Evolutionary conservation across 73 alveolate genomes (phyloP), one percentile per base, ranked within the genome.

Genomic region (Breviolum minutum): DNA sequence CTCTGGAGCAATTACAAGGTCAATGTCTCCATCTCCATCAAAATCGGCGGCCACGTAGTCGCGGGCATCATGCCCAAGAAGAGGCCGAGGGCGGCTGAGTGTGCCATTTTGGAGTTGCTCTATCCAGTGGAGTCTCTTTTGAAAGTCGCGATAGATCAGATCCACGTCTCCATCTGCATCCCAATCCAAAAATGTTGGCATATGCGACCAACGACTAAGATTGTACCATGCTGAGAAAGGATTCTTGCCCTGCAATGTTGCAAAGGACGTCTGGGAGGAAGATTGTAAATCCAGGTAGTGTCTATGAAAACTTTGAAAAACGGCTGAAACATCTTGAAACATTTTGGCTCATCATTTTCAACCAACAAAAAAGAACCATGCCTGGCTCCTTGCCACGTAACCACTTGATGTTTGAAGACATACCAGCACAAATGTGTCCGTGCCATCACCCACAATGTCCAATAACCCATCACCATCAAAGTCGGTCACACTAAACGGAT

Each of bases 11-110:
- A 82, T 82, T 69, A 82, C 7, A 69, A 82, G 73, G 69, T 82
- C 91, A 60, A 82, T 69, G 54, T 82, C 91, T 16, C 91, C 91
- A 48, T 82, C 91, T 13, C 91, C 71, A 26, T 82, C 91, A 82
- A 82, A 82, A 63, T 82, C 91, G 8, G 91, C 71, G 11, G 91
- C 91, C 8, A 69, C 20, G 69, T 30, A 82, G 32, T 40, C 91
- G 54, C 91, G 91, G 48, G 22, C 27, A 0, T 10, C 26, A 7
- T 66, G 91, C 70, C 32, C 69, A 9, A 29, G 73, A 19, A 82
- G 91, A 1, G 22, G 70, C 73, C 13, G 29, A n/a, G 24, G 14
- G 19, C 26, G 19, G 40, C 14, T 69, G 32, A 60, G 54, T 11
- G 29, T 82, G 91, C 91, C 71, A 40, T 82, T 63, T 20, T 29